Percentiles rank a stretch among this genome's conserved stretches.
Conservation (phyloP, 257 asterid genomes). For the Nicotiana attenuata region DNA sequence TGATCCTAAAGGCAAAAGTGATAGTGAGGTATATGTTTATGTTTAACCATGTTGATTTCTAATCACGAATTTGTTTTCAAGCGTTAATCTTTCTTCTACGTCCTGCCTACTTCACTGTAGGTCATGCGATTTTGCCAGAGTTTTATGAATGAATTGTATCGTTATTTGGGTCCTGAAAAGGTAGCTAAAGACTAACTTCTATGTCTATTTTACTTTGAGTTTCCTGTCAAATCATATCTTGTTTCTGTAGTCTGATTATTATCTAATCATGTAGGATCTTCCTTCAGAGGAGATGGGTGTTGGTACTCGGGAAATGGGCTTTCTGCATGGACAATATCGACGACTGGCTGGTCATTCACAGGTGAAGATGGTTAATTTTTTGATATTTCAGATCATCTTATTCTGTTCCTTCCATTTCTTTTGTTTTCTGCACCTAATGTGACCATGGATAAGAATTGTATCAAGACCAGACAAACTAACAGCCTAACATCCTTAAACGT, state of each 20-base stretch:
- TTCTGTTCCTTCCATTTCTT: neutral
- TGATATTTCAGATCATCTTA: neutral
- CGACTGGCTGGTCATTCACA: slow-evolving; percentile 95
- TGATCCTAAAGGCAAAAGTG: slow-evolving; percentile 91
- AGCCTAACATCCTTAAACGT: neutral
- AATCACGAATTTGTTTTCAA: slow-evolving; percentile 12
- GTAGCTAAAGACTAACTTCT: slow-evolving; percentile 33
- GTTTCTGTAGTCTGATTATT: slow-evolving; percentile 18
- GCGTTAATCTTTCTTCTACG: slow-evolving; percentile 6
- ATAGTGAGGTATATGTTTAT: slow-evolving; percentile 60
- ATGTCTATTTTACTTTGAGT: neutral
- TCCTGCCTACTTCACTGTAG: slow-evolving; percentile 32
- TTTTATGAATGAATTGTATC: slow-evolving; percentile 93
- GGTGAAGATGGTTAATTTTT: slow-evolving; percentile 35
- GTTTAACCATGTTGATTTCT: slow-evolving; percentile 16
- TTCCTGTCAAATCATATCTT: slow-evolving; percentile 7
- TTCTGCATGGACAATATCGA: slow-evolving; percentile 88
- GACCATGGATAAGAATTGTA: neutral
- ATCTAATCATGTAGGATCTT: slow-evolving; percentile 58
- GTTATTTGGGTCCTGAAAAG: slow-evolving; percentile 97
- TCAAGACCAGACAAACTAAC: neutral
- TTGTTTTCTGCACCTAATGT: neutral
- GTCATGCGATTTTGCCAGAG: slow-evolving; percentile 97
- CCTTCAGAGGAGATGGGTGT: slow-evolving; percentile 99
- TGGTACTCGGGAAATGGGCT: slow-evolving; percentile 98